Base-by-base conservation (phyloP, 2,329 filamentous ascomycete genomes). In the Lachnellula subtilissima region DNA sequence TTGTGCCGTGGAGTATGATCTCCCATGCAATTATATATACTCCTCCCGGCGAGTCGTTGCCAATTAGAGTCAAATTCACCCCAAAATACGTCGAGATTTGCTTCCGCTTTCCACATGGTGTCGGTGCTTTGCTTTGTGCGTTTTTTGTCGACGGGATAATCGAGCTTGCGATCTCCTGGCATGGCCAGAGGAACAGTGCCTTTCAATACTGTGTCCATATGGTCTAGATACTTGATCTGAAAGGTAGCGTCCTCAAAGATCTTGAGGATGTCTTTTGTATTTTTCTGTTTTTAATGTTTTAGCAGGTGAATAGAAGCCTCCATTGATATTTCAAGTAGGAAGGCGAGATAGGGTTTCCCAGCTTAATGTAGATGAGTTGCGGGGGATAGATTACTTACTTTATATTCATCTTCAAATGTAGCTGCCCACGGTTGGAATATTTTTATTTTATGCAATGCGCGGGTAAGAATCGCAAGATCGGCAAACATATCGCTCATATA, bases 141-240 rank as follows among this genome's bases (percentile, higher is more conserved):
- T 35, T 25, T 36, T 9, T 77, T 79, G 2, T 75, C 70, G 7
- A 71, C 69, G 50, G 75, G 80, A 73, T 74, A 83, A 42, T 55
- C 55, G 68, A 61, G 55, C 17, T 45, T 49, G 14, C 43, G 32
- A 19, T 54, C 45, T n/a, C 19, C 23, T 17, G 51, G 57, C 15
- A 28, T 32, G 17, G 19, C 49, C 2, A 40, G 35, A 15, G n/a
- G 36, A 7, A 22, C 22, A 9, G 43, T 22, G 15, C 48, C 52
- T 35, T 15, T 51, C 15, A 25, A 15, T 6, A 51, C 35, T 7
- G 15, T 14, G 3, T 51, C 19, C 37, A 51, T 50, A 35, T 50
- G 5, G 28, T 48, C 47, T 9, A 48, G 4, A 14, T 35, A 48
- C 14, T 35, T 35, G 11, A 48, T 48, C 17, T 28, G 12, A 4